Evolutionary conservation across 2,329 filamentous ascomycete genomes (phyloP).

Genomic region (Colletotrichum lindemuthianum): DNA sequence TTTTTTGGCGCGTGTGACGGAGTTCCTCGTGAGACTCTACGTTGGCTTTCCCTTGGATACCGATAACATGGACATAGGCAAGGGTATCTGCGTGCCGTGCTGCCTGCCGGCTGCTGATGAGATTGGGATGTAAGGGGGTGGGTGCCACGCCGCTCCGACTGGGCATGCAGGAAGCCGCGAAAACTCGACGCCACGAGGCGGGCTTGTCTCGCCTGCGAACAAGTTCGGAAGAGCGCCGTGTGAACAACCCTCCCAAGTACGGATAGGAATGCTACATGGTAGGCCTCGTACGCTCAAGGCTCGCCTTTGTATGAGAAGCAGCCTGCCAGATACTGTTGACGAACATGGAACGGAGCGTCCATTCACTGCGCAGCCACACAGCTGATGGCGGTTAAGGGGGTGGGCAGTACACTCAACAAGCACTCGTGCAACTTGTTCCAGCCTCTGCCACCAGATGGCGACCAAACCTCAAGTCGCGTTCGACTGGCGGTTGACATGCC

Average conservation of each 20-base stretch:
- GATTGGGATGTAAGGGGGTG: conserved; percentile 6
- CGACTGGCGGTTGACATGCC: conserved; percentile 16
- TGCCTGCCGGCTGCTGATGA: not conserved
- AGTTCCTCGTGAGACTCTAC: not conserved
- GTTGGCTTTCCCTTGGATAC: conserved; percentile 21
- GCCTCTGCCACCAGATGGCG: not conserved
- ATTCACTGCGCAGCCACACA: too few species aligned
- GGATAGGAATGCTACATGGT: too few species aligned
- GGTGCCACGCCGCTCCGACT: conserved; percentile 19
- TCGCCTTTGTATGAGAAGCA: too few species aligned
- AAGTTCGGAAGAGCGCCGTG: conserved; percentile 22
- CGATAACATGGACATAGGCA: conserved; percentile 10
- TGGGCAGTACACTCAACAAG: too few species aligned
- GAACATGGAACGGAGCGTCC: too few species aligned
- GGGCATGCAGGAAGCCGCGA: conserved; percentile 16
- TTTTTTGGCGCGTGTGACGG: not conserved
- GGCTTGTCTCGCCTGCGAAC: conserved; percentile 17
- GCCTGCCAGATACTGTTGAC: too few species aligned
- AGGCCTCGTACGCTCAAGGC: too few species aligned
- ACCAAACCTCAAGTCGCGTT: not conserved
- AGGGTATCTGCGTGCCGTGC: conserved; percentile 8
- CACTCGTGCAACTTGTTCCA: conserved; percentile 1
- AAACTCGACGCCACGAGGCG: conserved; percentile 30
- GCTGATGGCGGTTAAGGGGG: too few species aligned
- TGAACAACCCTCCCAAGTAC: too few species aligned